Evolutionary conservation across 192 early-diverging fungal genomes (phyloP).

Genomic region (Coemansia sp.): DNA sequence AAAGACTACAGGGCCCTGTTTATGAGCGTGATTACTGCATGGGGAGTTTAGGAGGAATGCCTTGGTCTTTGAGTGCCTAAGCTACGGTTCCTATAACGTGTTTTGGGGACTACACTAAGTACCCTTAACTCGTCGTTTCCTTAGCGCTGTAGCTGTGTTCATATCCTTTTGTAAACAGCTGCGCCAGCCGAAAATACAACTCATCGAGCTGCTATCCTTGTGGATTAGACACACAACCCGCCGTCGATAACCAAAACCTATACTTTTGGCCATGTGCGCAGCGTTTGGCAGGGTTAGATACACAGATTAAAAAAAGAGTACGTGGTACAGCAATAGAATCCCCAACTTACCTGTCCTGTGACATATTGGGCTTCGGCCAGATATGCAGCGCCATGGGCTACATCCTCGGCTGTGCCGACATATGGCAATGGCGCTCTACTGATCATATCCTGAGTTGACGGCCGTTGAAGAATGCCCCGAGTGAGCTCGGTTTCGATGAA

Average conservation of each 20-base stretch:
- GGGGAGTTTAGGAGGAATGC: too few relatives aligned
- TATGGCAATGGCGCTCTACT: slow-evolving; percentile 20
- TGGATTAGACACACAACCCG: slow-evolving; percentile 27
- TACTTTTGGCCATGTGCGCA: neutral
- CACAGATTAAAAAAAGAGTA: neutral
- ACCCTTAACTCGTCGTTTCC: too few relatives aligned
- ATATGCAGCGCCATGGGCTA: slow-evolving; percentile 36
- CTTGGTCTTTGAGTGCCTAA: too few relatives aligned
- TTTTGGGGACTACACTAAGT: too few relatives aligned
- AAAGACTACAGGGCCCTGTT: too few relatives aligned
- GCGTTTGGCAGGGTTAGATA: neutral
- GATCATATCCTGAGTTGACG: slow-evolving; percentile 19
- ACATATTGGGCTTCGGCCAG: slow-evolving; percentile 38
- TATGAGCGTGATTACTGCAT: too few relatives aligned
- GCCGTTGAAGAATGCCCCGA: neutral
- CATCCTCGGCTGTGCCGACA: slow-evolving; percentile 25
- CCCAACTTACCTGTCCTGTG: slow-evolving; percentile 32
- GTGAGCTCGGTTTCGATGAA: slow-evolving; percentile 71
- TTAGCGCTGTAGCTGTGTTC: too few relatives aligned
- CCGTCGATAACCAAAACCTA: slow-evolving; percentile 46
- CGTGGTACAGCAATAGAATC: neutral
- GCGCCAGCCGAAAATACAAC: too few relatives aligned
- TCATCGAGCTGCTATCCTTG: too few relatives aligned
- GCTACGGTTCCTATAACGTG: too few relatives aligned
- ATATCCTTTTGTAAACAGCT: too few relatives aligned